phyloP scores from a whole-genome alignment of 257 asterid species.

The Solanum neorickii region DNA sequence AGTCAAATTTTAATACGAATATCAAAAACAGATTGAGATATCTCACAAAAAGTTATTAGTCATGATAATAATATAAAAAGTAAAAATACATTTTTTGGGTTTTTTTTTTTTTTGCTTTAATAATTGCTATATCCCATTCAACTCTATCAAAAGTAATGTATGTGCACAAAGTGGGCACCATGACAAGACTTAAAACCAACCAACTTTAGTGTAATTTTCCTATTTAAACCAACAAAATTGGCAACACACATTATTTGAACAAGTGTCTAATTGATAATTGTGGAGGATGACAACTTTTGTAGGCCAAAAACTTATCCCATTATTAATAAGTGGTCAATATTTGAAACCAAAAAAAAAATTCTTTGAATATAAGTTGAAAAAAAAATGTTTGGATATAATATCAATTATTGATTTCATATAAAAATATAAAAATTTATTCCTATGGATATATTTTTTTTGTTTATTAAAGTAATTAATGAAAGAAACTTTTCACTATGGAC shows the following conservation, averaged over 20 bases:
- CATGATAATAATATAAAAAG: background rate
- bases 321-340: background rate
- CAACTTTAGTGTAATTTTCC: background rate
- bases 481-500: background rate
- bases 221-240: background rate
- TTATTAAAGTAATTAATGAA: background rate
- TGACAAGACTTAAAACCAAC: background rate
- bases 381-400: background rate
- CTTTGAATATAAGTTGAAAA: background rate
- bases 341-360: background rate
- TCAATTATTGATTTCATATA: background rate
- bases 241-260: background rate
- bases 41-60: background rate
- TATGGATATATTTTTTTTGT: background rate
- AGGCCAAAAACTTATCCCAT: background rate
- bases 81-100: background rate
- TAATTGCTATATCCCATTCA: background rate
- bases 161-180: background rate
- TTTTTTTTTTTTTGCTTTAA: background rate
- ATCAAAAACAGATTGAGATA: background rate
- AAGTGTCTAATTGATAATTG: conserved; percentile 5
- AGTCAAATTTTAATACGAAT: background rate
- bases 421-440: background rate
- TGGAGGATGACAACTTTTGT: background rate
- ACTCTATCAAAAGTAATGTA: background rate